Conservation (phyloP, 164 flowering plant genomes). For the Dillenia suffruticosa region DNA sequence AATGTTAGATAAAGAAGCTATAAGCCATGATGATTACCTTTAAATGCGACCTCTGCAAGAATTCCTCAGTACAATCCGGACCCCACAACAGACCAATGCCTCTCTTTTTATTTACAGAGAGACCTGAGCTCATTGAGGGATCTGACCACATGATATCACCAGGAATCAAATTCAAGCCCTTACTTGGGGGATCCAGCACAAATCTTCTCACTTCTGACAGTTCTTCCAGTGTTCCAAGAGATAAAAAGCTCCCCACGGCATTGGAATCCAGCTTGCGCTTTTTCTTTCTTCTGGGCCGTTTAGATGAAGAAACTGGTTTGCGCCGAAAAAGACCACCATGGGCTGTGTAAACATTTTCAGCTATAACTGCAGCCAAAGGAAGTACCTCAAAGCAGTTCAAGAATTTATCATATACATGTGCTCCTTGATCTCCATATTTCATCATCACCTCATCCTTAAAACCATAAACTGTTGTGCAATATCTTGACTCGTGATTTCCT, state of each 20-base stretch:
- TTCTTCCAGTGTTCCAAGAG: conserved; percentile 87
- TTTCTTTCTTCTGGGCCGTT: conserved; percentile 73
- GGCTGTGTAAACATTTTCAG: conserved; percentile 80
- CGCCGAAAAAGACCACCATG: conserved; percentile 97
- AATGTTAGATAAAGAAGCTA: too few relatives aligned
- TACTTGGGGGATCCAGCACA: conserved; percentile 97
- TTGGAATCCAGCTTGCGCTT: conserved; percentile 39
- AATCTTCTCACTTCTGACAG: conserved; percentile 79
- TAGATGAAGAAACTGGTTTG: conserved; percentile 35
- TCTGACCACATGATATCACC: conserved; percentile 99
- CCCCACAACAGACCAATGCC: conserved; percentile 98
- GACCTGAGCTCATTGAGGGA: conserved; percentile 84
- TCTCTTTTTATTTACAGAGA: conserved; percentile 85
- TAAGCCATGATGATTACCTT: conserved; percentile 43
- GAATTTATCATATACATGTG: conserved; percentile 85
- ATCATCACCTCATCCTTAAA: conserved; percentile 89
- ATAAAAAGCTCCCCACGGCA: conserved; percentile 27
- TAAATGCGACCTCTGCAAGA: conserved; percentile 58
- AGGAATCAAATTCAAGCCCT: conserved; percentile 89
- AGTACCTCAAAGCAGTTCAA: conserved; percentile 95
- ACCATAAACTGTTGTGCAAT: conserved; percentile 94
- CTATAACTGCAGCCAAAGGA: conserved; percentile 86
- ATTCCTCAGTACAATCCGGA: conserved; percentile 94
- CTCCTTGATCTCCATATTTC: conserved; percentile 80
- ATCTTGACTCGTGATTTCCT: conserved; percentile 96